A percentile compares a stretch with the other conserved stretches of the same genome.
Evolutionary conservation across 768 basidiomycete species (phyloP).

Genomic region (Psilocybe cyanescens): DNA sequence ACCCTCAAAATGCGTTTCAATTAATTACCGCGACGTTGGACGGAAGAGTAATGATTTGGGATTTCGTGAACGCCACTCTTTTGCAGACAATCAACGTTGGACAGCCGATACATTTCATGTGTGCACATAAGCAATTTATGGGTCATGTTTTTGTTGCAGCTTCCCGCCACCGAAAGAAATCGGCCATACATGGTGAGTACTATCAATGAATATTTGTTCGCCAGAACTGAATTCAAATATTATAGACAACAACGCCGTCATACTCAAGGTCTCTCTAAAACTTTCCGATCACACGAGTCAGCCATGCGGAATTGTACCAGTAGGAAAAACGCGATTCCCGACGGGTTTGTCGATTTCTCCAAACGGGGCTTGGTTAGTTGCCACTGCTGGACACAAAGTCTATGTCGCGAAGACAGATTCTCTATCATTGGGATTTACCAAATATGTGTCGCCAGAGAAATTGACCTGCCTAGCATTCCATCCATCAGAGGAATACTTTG

Average conservation of each 20-base stretch:
- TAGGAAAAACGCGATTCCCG: constrained; percentile 72
- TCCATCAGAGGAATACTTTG: constrained; percentile 91
- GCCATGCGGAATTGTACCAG: constrained; percentile 51
- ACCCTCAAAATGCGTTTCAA: constrained; percentile 88
- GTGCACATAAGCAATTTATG: constrained; percentile 69
- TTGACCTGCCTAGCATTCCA: constrained; percentile 89
- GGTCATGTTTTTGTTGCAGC: constrained; percentile 74
- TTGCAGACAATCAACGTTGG: constrained; percentile 74
- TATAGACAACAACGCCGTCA: constrained; percentile 57
- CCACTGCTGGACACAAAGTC: constrained; percentile 74
- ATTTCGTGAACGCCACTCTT: constrained; percentile 84
- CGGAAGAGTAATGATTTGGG: constrained; percentile 91
- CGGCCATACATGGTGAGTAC: constrained; percentile 32
- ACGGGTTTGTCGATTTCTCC: constrained; percentile 73
- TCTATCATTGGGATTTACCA: constrained; percentile 70
- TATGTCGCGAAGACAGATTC: constrained; percentile 69
- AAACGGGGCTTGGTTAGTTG: constrained; percentile 79
- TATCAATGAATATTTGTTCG: not conserved
- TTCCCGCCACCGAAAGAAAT: constrained; percentile 52
- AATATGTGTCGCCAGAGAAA: constrained; percentile 79
- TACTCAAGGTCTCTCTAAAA: constrained; percentile 68
- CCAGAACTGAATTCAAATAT: constrained; percentile 11
- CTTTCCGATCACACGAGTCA: constrained; percentile 44
- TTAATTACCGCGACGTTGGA: constrained; percentile 84
- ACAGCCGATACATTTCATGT: constrained; percentile 72